Percentiles rank a stretch among this genome's conserved stretches.
Conservation (phyloP, 2,329 filamentous ascomycete genomes). For the Phaeosphaeria sp. region DNA sequence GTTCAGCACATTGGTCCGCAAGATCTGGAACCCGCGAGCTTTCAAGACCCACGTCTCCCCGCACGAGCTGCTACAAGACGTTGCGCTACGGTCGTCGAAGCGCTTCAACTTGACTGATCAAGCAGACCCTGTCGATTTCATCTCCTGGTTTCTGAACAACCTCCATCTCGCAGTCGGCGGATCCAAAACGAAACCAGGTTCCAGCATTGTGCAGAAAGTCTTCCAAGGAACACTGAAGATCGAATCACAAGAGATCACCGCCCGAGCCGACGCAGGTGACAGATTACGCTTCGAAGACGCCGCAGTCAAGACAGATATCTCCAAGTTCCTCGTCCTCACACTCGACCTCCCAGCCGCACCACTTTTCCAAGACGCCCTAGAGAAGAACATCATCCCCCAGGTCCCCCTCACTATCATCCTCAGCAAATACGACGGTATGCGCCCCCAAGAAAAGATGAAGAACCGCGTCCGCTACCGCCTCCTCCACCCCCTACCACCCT, state of each 20-base stretch:
- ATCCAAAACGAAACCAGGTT: conserved; percentile 82
- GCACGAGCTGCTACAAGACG: conserved; percentile 94
- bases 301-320: conserved; percentile 77
- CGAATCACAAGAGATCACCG: conserved; percentile 92
- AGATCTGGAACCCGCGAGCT: conserved; percentile 96
- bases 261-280: conserved; percentile 85
- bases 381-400: conserved; percentile 95
- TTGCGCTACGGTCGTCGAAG: conserved; percentile 87
- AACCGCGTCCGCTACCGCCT: conserved; percentile 89
- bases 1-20: conserved; percentile 88
- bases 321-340: conserved; percentile 88
- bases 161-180: conserved; percentile 91
- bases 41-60: conserved; percentile 98
- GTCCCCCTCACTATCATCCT: conserved; percentile 78
- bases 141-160: conserved; percentile 97
- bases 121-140: conserved; percentile 94
- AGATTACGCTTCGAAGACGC: conserved; percentile 93
- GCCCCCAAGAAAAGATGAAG: conserved; percentile 85
- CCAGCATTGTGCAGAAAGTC: conserved; percentile 86
- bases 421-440: conserved; percentile 89
- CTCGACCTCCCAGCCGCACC: conserved; percentile 91
- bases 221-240: conserved; percentile 94
- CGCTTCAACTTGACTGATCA: conserved; percentile 89
- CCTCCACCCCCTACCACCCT: conserved; percentile 88
- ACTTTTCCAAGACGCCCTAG: conserved; percentile 92